These are phyloP conservation scores for Blechomonas ayalai DNA, from an alignment of 208 protist genomes.

Conservation along the genomic window DNA sequence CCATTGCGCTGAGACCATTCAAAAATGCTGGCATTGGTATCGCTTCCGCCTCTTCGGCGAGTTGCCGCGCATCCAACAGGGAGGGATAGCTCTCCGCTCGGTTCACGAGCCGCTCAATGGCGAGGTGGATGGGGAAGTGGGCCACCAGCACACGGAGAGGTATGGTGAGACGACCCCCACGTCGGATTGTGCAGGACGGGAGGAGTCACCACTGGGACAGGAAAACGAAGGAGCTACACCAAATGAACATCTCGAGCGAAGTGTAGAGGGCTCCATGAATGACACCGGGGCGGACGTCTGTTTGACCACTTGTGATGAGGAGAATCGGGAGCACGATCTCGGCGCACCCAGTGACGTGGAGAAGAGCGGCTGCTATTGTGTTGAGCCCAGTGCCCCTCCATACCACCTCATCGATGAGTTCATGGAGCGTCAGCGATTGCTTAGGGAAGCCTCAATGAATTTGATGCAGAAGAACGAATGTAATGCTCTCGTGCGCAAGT, in stretches of 20 bases:
- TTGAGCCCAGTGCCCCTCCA: conserved; percentile 23
- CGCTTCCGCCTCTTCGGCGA: conserved; percentile 13
- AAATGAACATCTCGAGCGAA: too few species aligned
- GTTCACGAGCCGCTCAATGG: neutral
- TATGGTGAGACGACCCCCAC: too few species aligned
- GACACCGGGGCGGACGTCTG: too few species aligned
- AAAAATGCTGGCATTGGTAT: conserved; percentile 68
- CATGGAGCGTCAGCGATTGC: conserved; percentile 31
- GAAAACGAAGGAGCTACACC: too few species aligned
- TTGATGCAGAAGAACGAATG: conserved; percentile 25
- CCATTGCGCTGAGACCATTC: conserved; percentile 54
- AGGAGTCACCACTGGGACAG: too few species aligned
- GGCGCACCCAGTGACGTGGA: too few species aligned
- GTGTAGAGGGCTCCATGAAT: too few species aligned
- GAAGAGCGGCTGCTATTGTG: neutral
- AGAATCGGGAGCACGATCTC: neutral
- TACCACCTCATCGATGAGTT: conserved; percentile 53
- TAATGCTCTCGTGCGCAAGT: conserved; percentile 20
- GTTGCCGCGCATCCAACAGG: conserved; percentile 7
- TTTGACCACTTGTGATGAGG: too few species aligned
- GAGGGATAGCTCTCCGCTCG: neutral
- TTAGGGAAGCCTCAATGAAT: conserved; percentile 32
- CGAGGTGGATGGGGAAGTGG: too few species aligned
- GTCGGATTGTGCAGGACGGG: too few species aligned
- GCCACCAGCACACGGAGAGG: too few species aligned